Percentiles rank a stretch among this genome's conserved stretches.
phyloP scores from a whole-genome alignment of 2,329 filamentous ascomycete species.

The Fusarium sp. region DNA sequence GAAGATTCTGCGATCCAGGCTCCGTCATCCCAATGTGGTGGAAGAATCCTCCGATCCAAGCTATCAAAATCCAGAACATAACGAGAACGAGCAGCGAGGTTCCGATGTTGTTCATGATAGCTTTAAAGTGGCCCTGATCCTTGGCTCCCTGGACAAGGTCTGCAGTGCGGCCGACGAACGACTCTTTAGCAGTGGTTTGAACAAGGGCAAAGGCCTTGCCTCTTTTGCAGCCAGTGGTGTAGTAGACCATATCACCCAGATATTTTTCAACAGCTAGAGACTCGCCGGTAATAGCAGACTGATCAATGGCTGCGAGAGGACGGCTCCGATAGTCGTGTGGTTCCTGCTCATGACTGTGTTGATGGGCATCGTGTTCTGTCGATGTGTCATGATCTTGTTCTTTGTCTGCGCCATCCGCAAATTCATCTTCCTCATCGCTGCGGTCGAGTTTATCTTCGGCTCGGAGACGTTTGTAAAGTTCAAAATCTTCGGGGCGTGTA shows the following conservation, averaged over 20 bases:
- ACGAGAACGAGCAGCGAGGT: constrained; percentile 18
- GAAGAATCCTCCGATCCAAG: constrained; percentile 27
- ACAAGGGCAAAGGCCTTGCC: constrained; percentile 18
- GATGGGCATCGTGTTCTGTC: neutral
- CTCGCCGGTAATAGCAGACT: constrained; percentile 26
- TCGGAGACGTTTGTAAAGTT: constrained; percentile 21
- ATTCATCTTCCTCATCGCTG: constrained; percentile 22
- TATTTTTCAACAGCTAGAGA: constrained; percentile 26
- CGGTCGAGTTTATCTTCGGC: constrained; percentile 23
- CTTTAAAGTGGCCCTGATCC: constrained; percentile 29
- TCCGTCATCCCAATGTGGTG: constrained; percentile 14
- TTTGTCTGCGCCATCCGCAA: constrained; percentile 3
- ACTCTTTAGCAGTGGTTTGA: constrained; percentile 9
- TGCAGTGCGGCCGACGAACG: constrained; percentile 24
- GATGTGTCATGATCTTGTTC: neutral
- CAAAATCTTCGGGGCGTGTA: constrained; percentile 23
- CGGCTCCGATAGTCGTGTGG: constrained; percentile 11
- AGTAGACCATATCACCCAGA: constrained; percentile 19
- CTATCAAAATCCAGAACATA: constrained; percentile 22
- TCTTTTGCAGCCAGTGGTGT: constrained; percentile 26
- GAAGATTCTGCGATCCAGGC: constrained; percentile 19
- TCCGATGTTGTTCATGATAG: constrained; percentile 27
- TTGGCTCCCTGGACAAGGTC: constrained; percentile 26
- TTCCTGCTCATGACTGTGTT: neutral
- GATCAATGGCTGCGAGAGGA: constrained; percentile 19